Evolutionary conservation across 208 protist genomes (phyloP), one percentile per base, ranked within the genome.

Genomic region (Wallacemonas sp.): DNA sequence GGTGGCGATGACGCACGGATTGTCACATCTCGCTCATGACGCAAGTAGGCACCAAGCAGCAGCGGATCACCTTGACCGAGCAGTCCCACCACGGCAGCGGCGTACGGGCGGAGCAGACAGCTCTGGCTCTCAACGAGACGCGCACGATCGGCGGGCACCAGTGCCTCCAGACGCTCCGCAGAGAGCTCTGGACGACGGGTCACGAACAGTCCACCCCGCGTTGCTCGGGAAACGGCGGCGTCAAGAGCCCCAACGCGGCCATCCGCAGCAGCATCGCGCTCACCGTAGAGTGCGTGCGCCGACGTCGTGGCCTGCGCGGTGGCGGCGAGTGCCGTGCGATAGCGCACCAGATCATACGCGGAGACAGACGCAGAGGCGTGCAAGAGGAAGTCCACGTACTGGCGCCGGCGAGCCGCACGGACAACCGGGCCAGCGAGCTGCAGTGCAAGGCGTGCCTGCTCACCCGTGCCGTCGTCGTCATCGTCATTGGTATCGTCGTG

Each of bases 321-420:
- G 19, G 6, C 17, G 17, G 19, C 44, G 44, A 55, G 47, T 16
- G 29, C 9, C 8, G 52, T 4, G 52, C 52, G 52, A 21, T 33
- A 33, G n/a, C 32, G 52, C 17, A 58, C n/a, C 3, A 58, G 32
- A 11, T 58, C 52, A 16, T 16, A 39, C 4, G 29, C 26, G 4
- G 52, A 58, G 9, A 39, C 30, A 5, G 30, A 16, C 11, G 52
- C 52, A 14, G 52, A 41, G 30, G 52, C 52, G 52, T 58, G 52
- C 11, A 58, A 29, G 8, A 58, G 52, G n/a, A 58, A 58, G 1
- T 33, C 30, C 3, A 58, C 52, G 32, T 58, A 58, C 0, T 41
- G 52, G 5, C 14, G 6, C 17, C 52, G 52, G 29, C 52, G 52
- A 8, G 26, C 52, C 6, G 52, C 52, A 16, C 23, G 52, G 5